Conservation (phyloP, 148 eudicot genomes). For the Chenopodium album region DNA sequence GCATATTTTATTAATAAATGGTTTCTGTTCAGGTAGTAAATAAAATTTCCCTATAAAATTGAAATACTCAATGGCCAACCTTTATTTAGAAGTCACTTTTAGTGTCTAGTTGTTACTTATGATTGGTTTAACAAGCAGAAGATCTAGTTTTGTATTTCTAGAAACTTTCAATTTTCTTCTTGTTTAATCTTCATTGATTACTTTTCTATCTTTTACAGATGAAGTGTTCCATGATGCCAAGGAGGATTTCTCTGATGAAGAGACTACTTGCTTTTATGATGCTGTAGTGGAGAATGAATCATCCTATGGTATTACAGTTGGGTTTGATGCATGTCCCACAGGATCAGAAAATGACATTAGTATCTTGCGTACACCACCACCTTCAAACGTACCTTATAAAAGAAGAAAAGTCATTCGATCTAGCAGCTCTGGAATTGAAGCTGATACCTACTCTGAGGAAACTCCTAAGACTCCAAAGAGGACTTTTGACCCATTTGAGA, state of each 20-base stretch:
- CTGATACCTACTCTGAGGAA: slow-evolving; percentile 44
- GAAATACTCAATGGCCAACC: background rate
- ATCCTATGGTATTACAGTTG: slow-evolving; percentile 31
- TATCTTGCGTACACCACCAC: slow-evolving; percentile 62
- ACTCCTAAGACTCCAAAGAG: slow-evolving; percentile 31
- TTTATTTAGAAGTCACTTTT: background rate
- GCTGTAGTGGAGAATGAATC: slow-evolving; percentile 39
- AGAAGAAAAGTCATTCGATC: slow-evolving; percentile 70
- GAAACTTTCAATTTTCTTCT: background rate
- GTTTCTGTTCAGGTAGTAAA: slow-evolving; percentile 3
- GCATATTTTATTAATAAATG: background rate
- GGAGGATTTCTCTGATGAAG: slow-evolving; percentile 56
- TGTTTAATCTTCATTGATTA: background rate
- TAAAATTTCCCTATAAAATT: background rate
- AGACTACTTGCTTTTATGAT: slow-evolving; percentile 29
- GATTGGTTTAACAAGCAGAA: background rate
- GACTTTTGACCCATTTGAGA: slow-evolving; percentile 40
- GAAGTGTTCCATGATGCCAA: slow-evolving; percentile 72
- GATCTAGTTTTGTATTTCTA: background rate
- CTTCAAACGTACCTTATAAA: slow-evolving; percentile 66
- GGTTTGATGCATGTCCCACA: slow-evolving; percentile 36
- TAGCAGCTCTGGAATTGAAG: slow-evolving; percentile 33
- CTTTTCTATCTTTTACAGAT: slow-evolving; percentile 46
- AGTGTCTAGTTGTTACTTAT: background rate
- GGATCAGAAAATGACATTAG: slow-evolving; percentile 22